Base-by-base conservation (phyloP, 2,329 filamentous ascomycete species). In the Tolypocladium paradoxum region DNA sequence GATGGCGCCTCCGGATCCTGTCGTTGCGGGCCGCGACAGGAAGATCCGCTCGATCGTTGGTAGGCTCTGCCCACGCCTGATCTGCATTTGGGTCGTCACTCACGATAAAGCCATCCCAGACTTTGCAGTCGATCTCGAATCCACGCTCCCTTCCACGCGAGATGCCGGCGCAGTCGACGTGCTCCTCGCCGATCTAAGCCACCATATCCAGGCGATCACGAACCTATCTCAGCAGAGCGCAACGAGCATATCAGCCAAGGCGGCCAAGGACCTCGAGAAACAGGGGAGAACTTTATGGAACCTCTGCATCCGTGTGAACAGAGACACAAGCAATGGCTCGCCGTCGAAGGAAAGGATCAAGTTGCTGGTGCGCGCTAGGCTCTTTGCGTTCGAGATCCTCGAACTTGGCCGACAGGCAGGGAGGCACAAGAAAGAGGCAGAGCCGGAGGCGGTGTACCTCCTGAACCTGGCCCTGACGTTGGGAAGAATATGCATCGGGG, bases 401-500 rank as follows among this genome's bases (percentile, higher is more conserved):
- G 81, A 85, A 45, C 71, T 79, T 45, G 79, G 59, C 3, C 78
- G 54, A 71, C 78, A 60, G 62, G 68, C 53, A 55, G 55, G 63
- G 45, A 59, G 50, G 18, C 60, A 56, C 47, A 61, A 55, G 24
- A 60, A 61, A 47, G 60, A 62, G 22, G 60, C 51, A 20, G 57
- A 61, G 46, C 67, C 62, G 38, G 71, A 77, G 55, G 62, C 76
- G 18, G 64, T 82, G 33, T 79, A 86, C 53, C 66, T 89, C 22
- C 72, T 89, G 63, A 84, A 79, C 61, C 70, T 88, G 58, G 84
- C 83, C 12, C 70, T 95, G 53, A 88, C 84, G 59, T 71, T 93
- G 45, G 76, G 81, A 77, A 73, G 64, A 70, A 60, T 62, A 38
- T 66, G 63, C 54, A 61, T 66, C 76, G 79, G 80, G n/a, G 69